Base-by-base conservation (phyloP, 163 green algal genomes). In the Botryococcus braunii region DNA sequence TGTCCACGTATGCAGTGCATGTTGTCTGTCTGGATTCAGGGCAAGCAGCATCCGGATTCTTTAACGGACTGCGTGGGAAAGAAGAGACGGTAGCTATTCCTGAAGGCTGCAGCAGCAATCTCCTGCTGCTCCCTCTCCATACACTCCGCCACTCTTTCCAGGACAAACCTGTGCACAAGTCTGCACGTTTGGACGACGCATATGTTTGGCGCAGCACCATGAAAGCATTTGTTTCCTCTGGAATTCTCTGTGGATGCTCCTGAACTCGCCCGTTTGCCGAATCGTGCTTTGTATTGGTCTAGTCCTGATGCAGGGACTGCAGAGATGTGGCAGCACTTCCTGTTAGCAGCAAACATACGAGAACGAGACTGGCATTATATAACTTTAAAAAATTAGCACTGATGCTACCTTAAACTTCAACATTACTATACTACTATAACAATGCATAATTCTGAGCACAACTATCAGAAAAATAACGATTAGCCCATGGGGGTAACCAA, bases 121-220 rank as follows among this genome's bases (percentile, higher is more conserved):
- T 39, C 29, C 11, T 25, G 2, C 31, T 63, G 34, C 41, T 25
- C 23, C 29, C 27, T 29, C 6, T 38, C 25, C 27, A 63, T 5
- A 6, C 29, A 21, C 7, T 37, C 1, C 27, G 23, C 21, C 27
- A 63, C 27, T 29, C 27, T 47, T 23, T 9, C 56, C 25, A 63
- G 27, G 5, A 63, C 56, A 63, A 35, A 34, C 56, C 56, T 63
- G 56, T 23, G 2, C 56, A 63, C 52, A 1, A 62, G 29, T 40
- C 3, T 36, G 2, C 25, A 62, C 52, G 1, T 23, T n/a, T n/a
- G n/a, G n/a, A n/a, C n/a, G n/a, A n/a, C n/a, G n/a, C n/a, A n/a
- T n/a, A n/a, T n/a, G n/a, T n/a, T n/a, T n/a, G n/a, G n/a, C n/a
- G n/a, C n/a, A n/a, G n/a, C n/a, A n/a, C n/a, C n/a, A n/a, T n/a